Percentiles rank a stretch among this genome's conserved stretches.
Evolutionary conservation across 164 flowering plant species (phyloP).

Genomic region (Annona cherimola): DNA sequence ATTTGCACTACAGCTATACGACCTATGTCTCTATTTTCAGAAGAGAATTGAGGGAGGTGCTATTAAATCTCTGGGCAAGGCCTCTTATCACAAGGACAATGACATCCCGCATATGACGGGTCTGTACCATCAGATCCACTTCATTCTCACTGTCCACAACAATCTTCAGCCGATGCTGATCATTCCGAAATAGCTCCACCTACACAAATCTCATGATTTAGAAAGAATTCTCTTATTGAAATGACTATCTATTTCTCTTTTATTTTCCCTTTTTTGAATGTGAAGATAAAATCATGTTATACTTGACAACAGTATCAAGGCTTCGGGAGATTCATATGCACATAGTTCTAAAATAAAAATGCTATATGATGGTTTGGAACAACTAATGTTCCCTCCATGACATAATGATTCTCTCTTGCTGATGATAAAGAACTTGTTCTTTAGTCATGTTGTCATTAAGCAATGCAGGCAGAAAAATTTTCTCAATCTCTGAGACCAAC

Average conservation of each 20-base stretch:
- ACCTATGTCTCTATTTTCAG: constrained; percentile 70
- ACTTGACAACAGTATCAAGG: no score
- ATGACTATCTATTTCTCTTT: not conserved
- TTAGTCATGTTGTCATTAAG: no score
- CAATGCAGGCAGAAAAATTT: no score
- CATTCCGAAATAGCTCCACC: constrained; percentile 90
- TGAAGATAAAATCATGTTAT: not conserved
- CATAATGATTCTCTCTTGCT: no score
- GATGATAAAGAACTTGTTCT: no score
- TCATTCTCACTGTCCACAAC: constrained; percentile 94
- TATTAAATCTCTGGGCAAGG: constrained; percentile 87
- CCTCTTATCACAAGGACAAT: constrained; percentile 87
- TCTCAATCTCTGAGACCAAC: no score
- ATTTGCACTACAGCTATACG: not conserved
- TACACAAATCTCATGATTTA: constrained; percentile 23
- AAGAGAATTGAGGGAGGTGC: constrained; percentile 91
- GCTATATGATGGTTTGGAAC: no score
- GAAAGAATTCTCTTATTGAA: not conserved
- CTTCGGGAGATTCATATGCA: no score
- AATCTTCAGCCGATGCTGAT: constrained; percentile 80
- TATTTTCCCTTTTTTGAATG: not conserved
- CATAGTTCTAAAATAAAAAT: no score
- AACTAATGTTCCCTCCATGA: no score
- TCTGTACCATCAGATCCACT: constrained; percentile 87
- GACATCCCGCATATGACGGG: constrained; percentile 78